Conservation (phyloP, 441 rosid species). For the Gossypium laxum region DNA sequence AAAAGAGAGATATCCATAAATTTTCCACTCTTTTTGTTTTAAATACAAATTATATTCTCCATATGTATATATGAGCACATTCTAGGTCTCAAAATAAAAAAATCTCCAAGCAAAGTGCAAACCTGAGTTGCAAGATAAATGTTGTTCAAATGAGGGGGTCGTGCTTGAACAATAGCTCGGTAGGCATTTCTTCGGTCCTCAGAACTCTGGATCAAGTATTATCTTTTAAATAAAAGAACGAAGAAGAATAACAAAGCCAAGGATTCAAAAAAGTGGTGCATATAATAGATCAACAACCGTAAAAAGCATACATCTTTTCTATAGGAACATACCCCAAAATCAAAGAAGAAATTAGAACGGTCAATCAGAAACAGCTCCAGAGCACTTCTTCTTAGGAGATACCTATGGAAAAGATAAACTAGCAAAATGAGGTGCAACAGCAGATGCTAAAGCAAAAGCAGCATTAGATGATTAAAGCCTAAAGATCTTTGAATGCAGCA, state of each 20-base stretch:
- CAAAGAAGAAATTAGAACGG: slow-evolving; percentile 93
- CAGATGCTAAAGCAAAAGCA: slow-evolving; percentile 6
- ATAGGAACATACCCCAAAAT: slow-evolving; percentile 68
- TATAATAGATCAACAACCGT: slow-evolving; percentile 12
- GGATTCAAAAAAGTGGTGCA: slow-evolving; percentile 14
- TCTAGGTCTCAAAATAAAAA: neutral
- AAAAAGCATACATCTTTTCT: neutral
- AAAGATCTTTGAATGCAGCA: neutral
- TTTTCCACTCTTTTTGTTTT: neutral
- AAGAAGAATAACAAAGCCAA: neutral
- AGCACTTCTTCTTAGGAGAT: slow-evolving; percentile 93
- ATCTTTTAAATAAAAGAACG: neutral
- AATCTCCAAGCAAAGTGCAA: slow-evolving; percentile 16
- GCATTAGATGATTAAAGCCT: neutral
- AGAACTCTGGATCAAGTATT: slow-evolving; percentile 40
- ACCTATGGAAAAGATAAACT: slow-evolving; percentile 36
- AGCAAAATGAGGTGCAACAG: slow-evolving; percentile 15
- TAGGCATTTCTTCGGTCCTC: slow-evolving; percentile 88
- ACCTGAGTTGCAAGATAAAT: slow-evolving; percentile 97
- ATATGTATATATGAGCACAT: neutral
- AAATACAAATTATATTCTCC: neutral
- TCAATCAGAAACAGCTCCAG: slow-evolving; percentile 95
- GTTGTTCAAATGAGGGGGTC: slow-evolving; percentile 81
- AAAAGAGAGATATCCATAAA: neutral
- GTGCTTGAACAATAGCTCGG: slow-evolving; percentile 85